phyloP scores from a whole-genome alignment of 371 early-diverging fungal species.

The Mucor mucedo region DNA sequence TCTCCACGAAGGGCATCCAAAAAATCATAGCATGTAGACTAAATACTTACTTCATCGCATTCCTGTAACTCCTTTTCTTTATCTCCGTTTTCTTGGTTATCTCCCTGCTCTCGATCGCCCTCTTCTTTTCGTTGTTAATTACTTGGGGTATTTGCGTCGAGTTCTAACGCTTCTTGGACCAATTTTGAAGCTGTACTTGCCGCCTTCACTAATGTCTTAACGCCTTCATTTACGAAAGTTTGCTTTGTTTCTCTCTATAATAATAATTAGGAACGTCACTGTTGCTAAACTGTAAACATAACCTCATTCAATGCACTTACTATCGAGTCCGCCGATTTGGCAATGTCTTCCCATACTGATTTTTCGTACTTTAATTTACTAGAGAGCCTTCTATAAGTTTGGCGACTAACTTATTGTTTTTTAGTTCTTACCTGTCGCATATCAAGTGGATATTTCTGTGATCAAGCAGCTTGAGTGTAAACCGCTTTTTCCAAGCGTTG shows the following conservation, averaged over 20 bases:
- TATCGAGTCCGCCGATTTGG: conserved; percentile 17
- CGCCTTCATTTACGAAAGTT: conserved; percentile 18
- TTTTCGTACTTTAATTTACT: conserved; percentile 21
- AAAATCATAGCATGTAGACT: conserved; percentile 19
- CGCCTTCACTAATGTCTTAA: conserved; percentile 14
- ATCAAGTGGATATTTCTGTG: conserved; percentile 7
- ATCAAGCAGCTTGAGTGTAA: conserved; percentile 12
- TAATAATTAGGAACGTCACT: conserved; percentile 18
- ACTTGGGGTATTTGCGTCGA: too few species aligned
- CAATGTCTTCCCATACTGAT: conserved; percentile 21
- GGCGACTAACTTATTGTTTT: conserved; percentile 7
- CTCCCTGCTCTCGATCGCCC: too few species aligned
- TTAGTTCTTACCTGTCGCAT: conserved; percentile 10
- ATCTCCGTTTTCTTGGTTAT: too few species aligned
- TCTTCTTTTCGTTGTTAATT: too few species aligned
- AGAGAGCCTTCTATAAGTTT: conserved; percentile 15
- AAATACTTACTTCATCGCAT: conserved; percentile 5
- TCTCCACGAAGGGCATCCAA: conserved; percentile 21
- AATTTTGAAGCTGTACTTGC: conserved; percentile 19
- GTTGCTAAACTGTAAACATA: conserved; percentile 10
- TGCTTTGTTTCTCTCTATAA: conserved; percentile 20
- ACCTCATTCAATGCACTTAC: conserved; percentile 21
- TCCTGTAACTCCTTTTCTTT: too few species aligned
- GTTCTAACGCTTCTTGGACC: neutral
- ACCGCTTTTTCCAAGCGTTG: conserved; percentile 10